Base-by-base conservation (phyloP, 2,329 filamentous ascomycete genomes). In the Raffaelea albimanens region DNA sequence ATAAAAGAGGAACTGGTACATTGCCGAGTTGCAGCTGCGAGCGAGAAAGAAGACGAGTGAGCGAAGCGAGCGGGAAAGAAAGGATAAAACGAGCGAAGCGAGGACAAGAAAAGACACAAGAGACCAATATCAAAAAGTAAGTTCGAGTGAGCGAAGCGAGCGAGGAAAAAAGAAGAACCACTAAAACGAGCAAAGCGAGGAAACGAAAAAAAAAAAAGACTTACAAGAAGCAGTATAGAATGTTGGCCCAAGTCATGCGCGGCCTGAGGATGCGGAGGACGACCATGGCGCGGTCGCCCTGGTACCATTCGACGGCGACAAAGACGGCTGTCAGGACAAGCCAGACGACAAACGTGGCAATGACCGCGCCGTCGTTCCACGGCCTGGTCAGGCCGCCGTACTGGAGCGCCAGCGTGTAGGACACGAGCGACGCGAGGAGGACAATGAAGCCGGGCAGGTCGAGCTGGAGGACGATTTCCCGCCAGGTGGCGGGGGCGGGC, bases 351-450 rank as follows among this genome's bases (percentile, higher is more conserved):
- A 69, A 52, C 4, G 67, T 58, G 0, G 55, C 63, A 20, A 70
- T 59, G 23, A 69, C 61, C 5, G 49, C 22, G 1, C 51, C 52
- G 3, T 50, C 51, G 2, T 19, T 22, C 52, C 55, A 55, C 5
- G 55, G 34, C 33, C 52, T 51, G 3, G 46, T 44, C 5, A 31
- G 43, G 22, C 63, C 65, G 44, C 63, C 64, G 65, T 66, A 71
- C 48, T 70, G 65, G 9, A 73, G 59, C 8, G 67, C 69, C 16
- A 73, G 56, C 1, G 71, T 54, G 11, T 71, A 61, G 51, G 66
- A 71, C 22, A 67, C 57, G 14, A 69, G 63, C 13, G 62, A 42
- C 8, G 53, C 50, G 2, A 50, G 23, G 13, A 55, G 45, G n/a
- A 53, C 18, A 4, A 46, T 22, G 11, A 25, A 46, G 7, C 52